Evolutionary conservation across 306 rosid species (phyloP).

Genomic region (Fagus crenata): DNA sequence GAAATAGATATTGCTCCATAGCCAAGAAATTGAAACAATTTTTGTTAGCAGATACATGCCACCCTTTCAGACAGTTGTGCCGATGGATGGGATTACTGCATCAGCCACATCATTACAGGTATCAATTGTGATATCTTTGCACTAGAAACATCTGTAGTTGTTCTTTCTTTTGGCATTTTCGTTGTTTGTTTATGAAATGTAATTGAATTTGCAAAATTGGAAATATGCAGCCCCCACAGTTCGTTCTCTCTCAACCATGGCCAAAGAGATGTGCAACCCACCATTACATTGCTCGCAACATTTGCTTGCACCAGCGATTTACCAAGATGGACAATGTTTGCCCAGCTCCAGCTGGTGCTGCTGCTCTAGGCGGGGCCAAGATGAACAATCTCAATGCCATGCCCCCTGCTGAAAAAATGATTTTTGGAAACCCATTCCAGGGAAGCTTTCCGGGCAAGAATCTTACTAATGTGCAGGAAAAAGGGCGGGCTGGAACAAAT

Average conservation of each 20-base stretch:
- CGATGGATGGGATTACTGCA: slow-evolving; percentile 28
- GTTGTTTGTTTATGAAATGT: neutral
- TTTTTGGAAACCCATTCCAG: slow-evolving; percentile 33
- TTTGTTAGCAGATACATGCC: slow-evolving; percentile 32
- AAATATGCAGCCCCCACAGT: slow-evolving; percentile 46
- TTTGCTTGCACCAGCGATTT: slow-evolving; percentile 54
- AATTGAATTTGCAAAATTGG: slow-evolving; percentile 8
- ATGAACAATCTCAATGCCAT: slow-evolving; percentile 30
- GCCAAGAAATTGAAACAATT: slow-evolving; percentile 26
- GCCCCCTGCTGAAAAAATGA: slow-evolving; percentile 36
- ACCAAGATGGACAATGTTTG: slow-evolving; percentile 34
- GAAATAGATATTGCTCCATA: slow-evolving; percentile 15
- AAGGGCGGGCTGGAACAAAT: slow-evolving; percentile 30
- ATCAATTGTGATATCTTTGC: slow-evolving; percentile 7
- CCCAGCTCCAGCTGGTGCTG: slow-evolving; percentile 39
- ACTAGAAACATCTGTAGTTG: neutral
- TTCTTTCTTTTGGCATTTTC: neutral
- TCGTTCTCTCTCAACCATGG: slow-evolving; percentile 38
- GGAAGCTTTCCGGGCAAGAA: slow-evolving; percentile 34
- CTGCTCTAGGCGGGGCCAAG: slow-evolving; percentile 43
- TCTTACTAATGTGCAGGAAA: slow-evolving; percentile 29
- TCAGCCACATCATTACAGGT: slow-evolving; percentile 44
- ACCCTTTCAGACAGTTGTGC: slow-evolving; percentile 37
- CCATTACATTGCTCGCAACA: slow-evolving; percentile 62
- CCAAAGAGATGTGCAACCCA: slow-evolving; percentile 67